Evolutionary conservation across 306 rosid species (phyloP).

Genomic region (Cicer bijugum): DNA sequence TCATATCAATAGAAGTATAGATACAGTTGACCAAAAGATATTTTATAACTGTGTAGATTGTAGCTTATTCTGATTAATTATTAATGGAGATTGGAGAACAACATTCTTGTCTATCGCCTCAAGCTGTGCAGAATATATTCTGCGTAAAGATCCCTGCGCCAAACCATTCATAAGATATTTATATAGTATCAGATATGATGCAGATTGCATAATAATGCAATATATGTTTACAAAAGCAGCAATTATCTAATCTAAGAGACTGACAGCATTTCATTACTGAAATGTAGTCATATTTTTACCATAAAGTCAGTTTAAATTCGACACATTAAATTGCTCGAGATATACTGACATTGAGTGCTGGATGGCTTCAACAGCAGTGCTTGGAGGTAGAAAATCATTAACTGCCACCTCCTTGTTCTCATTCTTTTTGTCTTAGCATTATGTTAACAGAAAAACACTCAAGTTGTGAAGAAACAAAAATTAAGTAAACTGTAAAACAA

Average conservation of each 20-base stretch:
- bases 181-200: slow-evolving; percentile 34
- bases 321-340: not conserved
- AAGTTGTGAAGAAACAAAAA: slow-evolving; percentile 9
- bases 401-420: slow-evolving; percentile 99
- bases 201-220: slow-evolving; percentile 15
- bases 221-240: not conserved
- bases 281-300: slow-evolving; percentile 7
- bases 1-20: not conserved
- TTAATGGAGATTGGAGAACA: slow-evolving; percentile 33
- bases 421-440: slow-evolving; percentile 81
- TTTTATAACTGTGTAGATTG: slow-evolving; percentile 20
- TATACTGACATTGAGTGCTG: slow-evolving; percentile 82
- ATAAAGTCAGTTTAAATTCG: slow-evolving; percentile 2
- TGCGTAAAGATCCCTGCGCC: slow-evolving; percentile 93
- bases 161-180: slow-evolving; percentile 36
- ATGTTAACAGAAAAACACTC: slow-evolving; percentile 48
- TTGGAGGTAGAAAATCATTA: slow-evolving; percentile 78
- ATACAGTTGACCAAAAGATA: slow-evolving; percentile 15
- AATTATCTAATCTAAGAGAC: not conserved
- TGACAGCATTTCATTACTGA: slow-evolving; percentile 4
- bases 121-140: slow-evolving; percentile 88
- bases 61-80: slow-evolving; percentile 51
- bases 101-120: slow-evolving; percentile 65
- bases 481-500: not conserved
- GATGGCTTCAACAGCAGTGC: slow-evolving; percentile 77